Conservation (phyloP, 768 basidiomycete species). For the Podaxis carcinomalis region DNA sequence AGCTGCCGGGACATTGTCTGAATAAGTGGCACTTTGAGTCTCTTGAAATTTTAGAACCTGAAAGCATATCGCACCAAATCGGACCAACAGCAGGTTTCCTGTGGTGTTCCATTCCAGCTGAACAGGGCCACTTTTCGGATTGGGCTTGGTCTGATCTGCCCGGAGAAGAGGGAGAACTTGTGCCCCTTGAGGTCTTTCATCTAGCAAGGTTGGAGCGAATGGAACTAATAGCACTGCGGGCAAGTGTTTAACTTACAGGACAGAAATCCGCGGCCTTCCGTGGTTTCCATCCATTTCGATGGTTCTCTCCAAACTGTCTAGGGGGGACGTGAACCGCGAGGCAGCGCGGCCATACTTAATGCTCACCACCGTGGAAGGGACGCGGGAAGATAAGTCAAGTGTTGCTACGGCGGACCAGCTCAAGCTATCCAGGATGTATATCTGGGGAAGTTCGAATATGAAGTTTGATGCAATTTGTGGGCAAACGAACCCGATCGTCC, state of each 20-base stretch:
- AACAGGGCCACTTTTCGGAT: constrained; percentile 61
- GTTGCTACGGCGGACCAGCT: constrained; percentile 69
- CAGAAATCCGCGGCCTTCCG: constrained; percentile 81
- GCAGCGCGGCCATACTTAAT: neutral
- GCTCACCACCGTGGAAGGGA: constrained; percentile 56
- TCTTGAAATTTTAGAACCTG: neutral
- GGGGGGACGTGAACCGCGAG: neutral
- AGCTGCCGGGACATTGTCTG: constrained; percentile 60
- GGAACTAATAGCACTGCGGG: neutral
- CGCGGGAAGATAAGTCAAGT: constrained; percentile 56
- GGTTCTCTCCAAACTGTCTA: constrained; percentile 89
- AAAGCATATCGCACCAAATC: constrained; percentile 51
- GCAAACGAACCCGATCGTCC: constrained; percentile 71
- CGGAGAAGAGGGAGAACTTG: constrained; percentile 47
- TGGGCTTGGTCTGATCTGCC: constrained; percentile 55
- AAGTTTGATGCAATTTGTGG: neutral
- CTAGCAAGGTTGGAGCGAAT: constrained; percentile 27
- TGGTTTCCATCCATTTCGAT: constrained; percentile 75
- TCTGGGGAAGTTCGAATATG: constrained; percentile 32
- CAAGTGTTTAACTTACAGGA: constrained; percentile 56
- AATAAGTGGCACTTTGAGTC: constrained; percentile 1
- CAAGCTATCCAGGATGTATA: constrained; percentile 70
- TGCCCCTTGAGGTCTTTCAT: constrained; percentile 59
- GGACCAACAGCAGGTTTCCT: constrained; percentile 67
- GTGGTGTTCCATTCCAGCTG: constrained; percentile 82